Conservation (phyloP, 2,329 filamentous ascomycete genomes). For the Xylaria multiplex region DNA sequence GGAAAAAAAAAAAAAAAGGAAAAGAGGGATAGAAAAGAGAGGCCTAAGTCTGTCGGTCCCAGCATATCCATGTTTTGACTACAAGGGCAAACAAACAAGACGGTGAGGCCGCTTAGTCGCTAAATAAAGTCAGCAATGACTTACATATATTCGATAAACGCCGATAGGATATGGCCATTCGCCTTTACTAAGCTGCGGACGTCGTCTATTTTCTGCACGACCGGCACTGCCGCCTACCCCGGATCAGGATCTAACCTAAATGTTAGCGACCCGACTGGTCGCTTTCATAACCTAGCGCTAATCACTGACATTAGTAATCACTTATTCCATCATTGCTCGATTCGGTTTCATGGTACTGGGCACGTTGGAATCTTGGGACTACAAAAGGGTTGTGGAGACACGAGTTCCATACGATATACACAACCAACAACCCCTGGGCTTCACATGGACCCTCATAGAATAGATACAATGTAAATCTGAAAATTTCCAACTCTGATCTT, state of each 20-base stretch:
- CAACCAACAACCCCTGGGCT: background rate
- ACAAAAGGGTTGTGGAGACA: background rate
- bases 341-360: background rate
- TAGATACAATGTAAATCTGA: background rate
- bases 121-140: background rate
- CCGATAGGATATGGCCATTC: no score
- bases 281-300: slow-evolving; percentile 10
- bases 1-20: no score
- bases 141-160: no score
- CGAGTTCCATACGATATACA: background rate
- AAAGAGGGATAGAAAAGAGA: background rate
- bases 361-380: background rate
- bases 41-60: background rate
- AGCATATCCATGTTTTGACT: background rate
- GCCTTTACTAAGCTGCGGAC: slow-evolving; percentile 6
- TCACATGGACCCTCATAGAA: background rate
- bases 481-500: no score
- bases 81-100: background rate
- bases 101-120: background rate
- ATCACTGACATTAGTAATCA: background rate
- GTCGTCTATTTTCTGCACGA: slow-evolving; percentile 12
- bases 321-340: background rate
- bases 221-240: slow-evolving; percentile 5
- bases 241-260: background rate
- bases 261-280: background rate